Base-by-base conservation (phyloP, 176 grass and related monocot genomes). In the Typha latifolia region DNA sequence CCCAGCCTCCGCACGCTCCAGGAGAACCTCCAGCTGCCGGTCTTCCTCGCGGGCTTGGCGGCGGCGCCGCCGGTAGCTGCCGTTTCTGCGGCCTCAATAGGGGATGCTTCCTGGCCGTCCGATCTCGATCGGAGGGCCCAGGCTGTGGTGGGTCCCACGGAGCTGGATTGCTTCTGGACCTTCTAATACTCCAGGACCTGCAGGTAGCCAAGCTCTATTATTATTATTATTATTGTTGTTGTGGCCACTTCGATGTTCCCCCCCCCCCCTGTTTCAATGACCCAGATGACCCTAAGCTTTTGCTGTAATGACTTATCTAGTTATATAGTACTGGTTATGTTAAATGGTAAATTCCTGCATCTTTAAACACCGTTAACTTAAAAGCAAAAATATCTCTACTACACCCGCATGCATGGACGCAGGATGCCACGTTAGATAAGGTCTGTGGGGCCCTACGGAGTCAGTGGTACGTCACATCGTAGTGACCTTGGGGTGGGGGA, bases 1-100 rank as follows among this genome's bases (percentile, higher is more conserved):
- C 69, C 74, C 2, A 71, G 56, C 81, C 64, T 89, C 8, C 74
- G 83, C 14, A 34, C 81, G 43, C 64, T 86, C 22, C 89, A 92
- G 12, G 83, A 86, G 5, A 87, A 71, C 62, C 63, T 80, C 21
- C 79, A 85, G 72, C 67, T 87, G 52, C 86, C 89, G 16, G 5
- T 69, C 16, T 85, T 85, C 76, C 74, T 90, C 34, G 62, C 85
- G 0, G 76, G 74, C 15, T n/a, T 37, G 70, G n/a, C 68, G 55
- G 14, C 68, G 63, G 12, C 49, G 27, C 7, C 67, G 20, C 8
- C 47, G 12, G 18, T 55, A 14, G 3, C 62, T 32, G 34, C 27
- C 0, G 53, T 8, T 59, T 9, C 53, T 22, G 3, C 16, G 53
- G 15, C 53, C 2, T n/a, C 16, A n/a, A 20, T 20, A 3, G 53